phyloP scores from a whole-genome alignment of 139 green algal species.

The Zygnema cylindricum region DNA sequence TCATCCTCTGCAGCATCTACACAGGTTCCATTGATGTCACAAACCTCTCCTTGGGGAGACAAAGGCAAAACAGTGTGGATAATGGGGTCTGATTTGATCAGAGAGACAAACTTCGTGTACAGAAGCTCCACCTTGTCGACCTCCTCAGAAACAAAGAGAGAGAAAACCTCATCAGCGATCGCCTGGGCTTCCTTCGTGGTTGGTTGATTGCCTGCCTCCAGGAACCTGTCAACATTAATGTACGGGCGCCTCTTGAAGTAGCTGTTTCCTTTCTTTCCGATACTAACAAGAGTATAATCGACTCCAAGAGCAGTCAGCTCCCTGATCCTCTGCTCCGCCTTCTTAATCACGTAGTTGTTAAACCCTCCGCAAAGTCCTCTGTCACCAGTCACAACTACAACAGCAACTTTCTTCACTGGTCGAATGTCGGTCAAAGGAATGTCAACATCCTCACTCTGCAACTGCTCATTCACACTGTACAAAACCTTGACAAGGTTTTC shows the following conservation, averaged over 20 bases:
- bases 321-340: conserved; percentile 81
- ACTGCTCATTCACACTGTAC: conserved; percentile 95
- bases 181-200: conserved; percentile 96
- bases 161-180: conserved; percentile 96
- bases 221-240: conserved; percentile 68
- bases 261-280: conserved; percentile 91
- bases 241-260: conserved; percentile 85
- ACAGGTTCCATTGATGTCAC: conserved; percentile 94
- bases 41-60: conserved; percentile 88
- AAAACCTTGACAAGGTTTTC: conserved; percentile 99
- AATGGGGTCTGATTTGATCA: conserved; percentile 88
- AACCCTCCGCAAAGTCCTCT: conserved; percentile 98
- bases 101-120: conserved; percentile 98
- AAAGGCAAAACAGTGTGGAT: conserved; percentile 96
- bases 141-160: conserved; percentile 86
- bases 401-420: conserved; percentile 91
- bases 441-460: conserved; percentile 96
- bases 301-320: conserved; percentile 89
- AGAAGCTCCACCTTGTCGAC: conserved; percentile 97
- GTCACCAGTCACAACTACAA: conserved; percentile 93
- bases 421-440: conserved; percentile 88
- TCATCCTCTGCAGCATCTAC: conserved; percentile 96
- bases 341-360: conserved; percentile 97
- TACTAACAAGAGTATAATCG: conserved; percentile 79
- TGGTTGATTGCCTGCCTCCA: conserved; percentile 83